Conservation (phyloP, 805 yeast genomes). For the Torulaspora franciscae region DNA sequence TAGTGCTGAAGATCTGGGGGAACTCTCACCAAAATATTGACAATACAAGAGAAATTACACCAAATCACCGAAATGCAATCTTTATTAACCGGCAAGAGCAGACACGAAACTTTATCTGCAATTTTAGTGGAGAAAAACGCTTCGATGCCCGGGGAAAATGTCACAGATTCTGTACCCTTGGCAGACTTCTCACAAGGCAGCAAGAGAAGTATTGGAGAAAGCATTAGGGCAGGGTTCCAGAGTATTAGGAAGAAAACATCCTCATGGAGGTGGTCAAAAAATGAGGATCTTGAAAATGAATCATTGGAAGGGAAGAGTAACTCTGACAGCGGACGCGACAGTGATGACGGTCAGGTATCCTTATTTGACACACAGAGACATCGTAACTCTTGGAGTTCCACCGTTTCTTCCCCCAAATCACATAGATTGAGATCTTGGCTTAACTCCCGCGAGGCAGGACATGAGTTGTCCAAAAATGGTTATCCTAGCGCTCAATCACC, state of each 20-base stretch:
- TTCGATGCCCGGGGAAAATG: neutral
- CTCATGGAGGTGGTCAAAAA: neutral
- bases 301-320: neutral
- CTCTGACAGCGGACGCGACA: neutral
- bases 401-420: conserved; percentile 1
- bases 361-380: neutral
- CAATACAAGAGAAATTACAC: too few species aligned
- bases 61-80: too few species aligned
- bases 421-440: conserved; percentile 9
- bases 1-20: too few species aligned
- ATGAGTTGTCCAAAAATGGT: neutral
- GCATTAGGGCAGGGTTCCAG: neutral
- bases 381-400: neutral
- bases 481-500: neutral
- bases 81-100: too few species aligned
- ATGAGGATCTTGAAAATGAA: neutral
- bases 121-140: neutral
- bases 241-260: neutral
- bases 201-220: neutral
- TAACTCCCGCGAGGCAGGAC: neutral
- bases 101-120: neutral
- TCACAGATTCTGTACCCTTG: neutral
- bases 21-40: too few species aligned
- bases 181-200: neutral
- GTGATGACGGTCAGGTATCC: neutral